Evolutionary conservation across 2,329 filamentous ascomycete genomes (phyloP).

Genomic region (Biscogniauxia sp.): DNA sequence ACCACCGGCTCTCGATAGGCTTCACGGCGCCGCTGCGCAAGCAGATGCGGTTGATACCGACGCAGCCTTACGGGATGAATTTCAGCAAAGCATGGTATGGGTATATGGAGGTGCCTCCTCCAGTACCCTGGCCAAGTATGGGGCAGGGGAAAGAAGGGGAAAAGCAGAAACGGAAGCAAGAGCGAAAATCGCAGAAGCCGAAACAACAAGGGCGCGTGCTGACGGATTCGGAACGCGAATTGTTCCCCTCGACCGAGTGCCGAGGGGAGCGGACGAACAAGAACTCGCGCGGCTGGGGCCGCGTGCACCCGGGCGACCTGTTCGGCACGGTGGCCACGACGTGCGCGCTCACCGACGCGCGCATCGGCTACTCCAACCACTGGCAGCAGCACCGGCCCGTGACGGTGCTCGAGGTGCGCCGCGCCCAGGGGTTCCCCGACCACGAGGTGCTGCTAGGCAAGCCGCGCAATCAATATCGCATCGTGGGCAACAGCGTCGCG

Average conservation of each 20-base stretch:
- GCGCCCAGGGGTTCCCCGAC: slow-evolving; percentile 70
- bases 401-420: slow-evolving; percentile 63
- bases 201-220: slow-evolving; percentile 25
- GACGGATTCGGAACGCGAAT: slow-evolving; percentile 36
- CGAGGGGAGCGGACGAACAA: slow-evolving; percentile 10
- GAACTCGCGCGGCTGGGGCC: slow-evolving; percentile 46
- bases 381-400: slow-evolving; percentile 63
- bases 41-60: slow-evolving; percentile 59
- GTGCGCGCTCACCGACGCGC: slow-evolving; percentile 50
- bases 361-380: slow-evolving; percentile 57
- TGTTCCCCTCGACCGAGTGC: slow-evolving; percentile 35
- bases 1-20: slow-evolving; percentile 57
- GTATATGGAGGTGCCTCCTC: slow-evolving; percentile 15
- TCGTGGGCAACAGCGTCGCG: slow-evolving; percentile 76
- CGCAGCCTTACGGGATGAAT: slow-evolving; percentile 52
- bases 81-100: slow-evolving; percentile 45
- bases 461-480: slow-evolving; percentile 55
- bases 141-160: no score
- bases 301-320: slow-evolving; percentile 50
- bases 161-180: no score
- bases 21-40: slow-evolving; percentile 39
- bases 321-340: slow-evolving; percentile 64
- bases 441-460: slow-evolving; percentile 66
- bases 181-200: no score
- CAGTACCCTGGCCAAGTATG: no score